Base-by-base conservation (phyloP, 495 filamentous ascomycete genomes). In the Antarctomyces pellizariae region DNA sequence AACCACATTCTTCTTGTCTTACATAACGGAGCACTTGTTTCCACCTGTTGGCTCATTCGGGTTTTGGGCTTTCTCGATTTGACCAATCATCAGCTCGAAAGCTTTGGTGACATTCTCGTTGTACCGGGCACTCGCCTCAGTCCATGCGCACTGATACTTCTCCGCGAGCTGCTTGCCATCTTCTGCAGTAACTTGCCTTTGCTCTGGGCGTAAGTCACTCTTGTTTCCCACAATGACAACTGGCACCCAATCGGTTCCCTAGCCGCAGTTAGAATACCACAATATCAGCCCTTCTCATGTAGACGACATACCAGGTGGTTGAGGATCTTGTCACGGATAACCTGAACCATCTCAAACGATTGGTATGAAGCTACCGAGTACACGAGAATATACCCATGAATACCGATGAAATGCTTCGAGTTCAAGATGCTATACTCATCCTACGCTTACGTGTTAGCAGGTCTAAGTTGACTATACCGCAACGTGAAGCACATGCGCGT, bases 381-480 rank as follows among this genome's bases (percentile, higher is more conserved):
- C 21, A 91, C 86, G 26, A 97, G 71, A 66, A 97, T 83, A 54
- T 97, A 97, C 20, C 86, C 86, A 62, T 97, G 86, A 38, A 95
- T 93, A 34, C 86, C 86, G 53, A 97, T 97, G 47, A 95, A 95
- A 50, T 97, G 89, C 49, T 93, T 92, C 22, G 77, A 91, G 48
- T 91, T 93, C 28, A 97, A 58, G 41, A 95, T 93, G 43, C 75
- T 84, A 53, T 97, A 95, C 49, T 97, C 89, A 54, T 99, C 86
- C 80, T 91, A 47, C 18, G 31, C 14, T 7, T 25, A 9, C 6
- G 24, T 22, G 27, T 36, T 21, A 36, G 33, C 24, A 15, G 24
- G 15, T 22, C 19, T 30, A 21, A 34, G 15, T 12, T n/a, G n/a
- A n/a, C n/a, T 13, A 16, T 28, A 21, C 18, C 25, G 22, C 23